Conservation (phyloP, 2,329 filamentous ascomycete species). For the Pseudocercospora fuligena region DNA sequence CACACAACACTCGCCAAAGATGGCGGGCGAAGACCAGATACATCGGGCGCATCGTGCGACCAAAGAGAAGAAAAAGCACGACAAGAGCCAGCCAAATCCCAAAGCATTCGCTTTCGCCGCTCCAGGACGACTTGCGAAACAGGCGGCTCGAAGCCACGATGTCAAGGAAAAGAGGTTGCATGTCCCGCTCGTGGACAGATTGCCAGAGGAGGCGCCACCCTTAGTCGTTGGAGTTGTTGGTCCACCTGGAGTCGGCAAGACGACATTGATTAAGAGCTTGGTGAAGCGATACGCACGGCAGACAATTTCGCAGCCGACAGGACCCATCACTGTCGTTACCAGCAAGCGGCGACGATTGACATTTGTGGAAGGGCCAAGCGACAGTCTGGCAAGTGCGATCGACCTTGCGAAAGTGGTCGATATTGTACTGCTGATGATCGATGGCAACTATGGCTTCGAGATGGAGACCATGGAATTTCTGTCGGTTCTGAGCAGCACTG, state of each 20-base stretch:
- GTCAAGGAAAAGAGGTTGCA: conserved; percentile 95
- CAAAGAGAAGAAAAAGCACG: conserved; percentile 80
- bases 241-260: conserved; percentile 92
- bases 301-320: conserved; percentile 84
- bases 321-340: conserved; percentile 93
- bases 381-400: conserved; percentile 94
- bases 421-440: conserved; percentile 96
- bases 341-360: conserved; percentile 94
- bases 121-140: conserved; percentile 78
- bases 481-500: conserved; percentile 88
- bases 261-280: conserved; percentile 91
- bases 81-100: conserved; percentile 70
- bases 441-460: conserved; percentile 97
- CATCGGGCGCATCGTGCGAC: conserved; percentile 84
- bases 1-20: conserved; percentile 20
- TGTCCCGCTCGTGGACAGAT: conserved; percentile 92
- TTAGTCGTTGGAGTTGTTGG: conserved; percentile 93
- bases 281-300: conserved; percentile 96
- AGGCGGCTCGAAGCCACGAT: conserved; percentile 74
- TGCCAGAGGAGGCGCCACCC: conserved; percentile 93
- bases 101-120: conserved; percentile 88
- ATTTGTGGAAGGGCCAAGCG: conserved; percentile 92
- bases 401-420: conserved; percentile 97
- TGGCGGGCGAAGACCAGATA: conserved; percentile 63
- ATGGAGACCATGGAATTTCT: conserved; percentile 99